Conservation (phyloP, 2,329 filamentous ascomycete genomes). For the Aspergillus spinulosporus region DNA sequence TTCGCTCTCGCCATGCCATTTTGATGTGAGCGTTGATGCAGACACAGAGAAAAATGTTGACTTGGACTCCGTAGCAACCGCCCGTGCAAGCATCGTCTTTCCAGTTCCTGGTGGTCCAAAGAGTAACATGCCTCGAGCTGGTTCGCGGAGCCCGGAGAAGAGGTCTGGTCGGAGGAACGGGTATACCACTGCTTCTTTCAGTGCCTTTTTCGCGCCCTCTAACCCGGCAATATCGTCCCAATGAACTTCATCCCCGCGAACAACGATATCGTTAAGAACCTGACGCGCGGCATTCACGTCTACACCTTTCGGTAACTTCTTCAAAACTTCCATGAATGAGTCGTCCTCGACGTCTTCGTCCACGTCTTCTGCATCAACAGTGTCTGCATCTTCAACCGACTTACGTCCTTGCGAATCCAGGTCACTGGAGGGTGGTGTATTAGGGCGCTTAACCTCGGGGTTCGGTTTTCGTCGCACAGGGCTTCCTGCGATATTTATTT, state of each 20-base stretch:
- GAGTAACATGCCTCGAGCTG: slow-evolving; percentile 89
- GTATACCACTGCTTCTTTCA: slow-evolving; percentile 96
- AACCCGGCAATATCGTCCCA: slow-evolving; percentile 93
- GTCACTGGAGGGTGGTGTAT: slow-evolving; percentile 49
- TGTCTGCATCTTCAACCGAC: slow-evolving; percentile 49
- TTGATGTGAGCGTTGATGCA: slow-evolving; percentile 88
- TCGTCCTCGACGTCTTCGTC: slow-evolving; percentile 50
- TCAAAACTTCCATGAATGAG: slow-evolving; percentile 66
- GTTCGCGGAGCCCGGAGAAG: slow-evolving; percentile 93
- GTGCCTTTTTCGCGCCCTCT: slow-evolving; percentile 82
- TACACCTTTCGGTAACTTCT: slow-evolving; percentile 76
- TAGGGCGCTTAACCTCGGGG: slow-evolving; percentile 40
- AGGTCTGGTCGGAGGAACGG: slow-evolving; percentile 92
- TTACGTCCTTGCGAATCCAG: slow-evolving; percentile 47
- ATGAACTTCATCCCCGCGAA: slow-evolving; percentile 89
- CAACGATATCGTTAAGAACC: slow-evolving; percentile 93
- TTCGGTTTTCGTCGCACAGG: slow-evolving; percentile 32
- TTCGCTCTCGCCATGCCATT: slow-evolving; percentile 94
- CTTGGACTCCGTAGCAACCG: slow-evolving; percentile 89
- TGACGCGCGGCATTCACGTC: slow-evolving; percentile 82
- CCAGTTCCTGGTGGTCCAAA: slow-evolving; percentile 98
- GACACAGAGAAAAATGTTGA: slow-evolving; percentile 98
- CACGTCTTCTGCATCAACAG: slow-evolving; percentile 42
- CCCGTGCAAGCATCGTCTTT: slow-evolving; percentile 95
- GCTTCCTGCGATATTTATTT: slow-evolving; percentile 26